Conservation (phyloP, 768 basidiomycete genomes). For the Lactarius psammicola region DNA sequence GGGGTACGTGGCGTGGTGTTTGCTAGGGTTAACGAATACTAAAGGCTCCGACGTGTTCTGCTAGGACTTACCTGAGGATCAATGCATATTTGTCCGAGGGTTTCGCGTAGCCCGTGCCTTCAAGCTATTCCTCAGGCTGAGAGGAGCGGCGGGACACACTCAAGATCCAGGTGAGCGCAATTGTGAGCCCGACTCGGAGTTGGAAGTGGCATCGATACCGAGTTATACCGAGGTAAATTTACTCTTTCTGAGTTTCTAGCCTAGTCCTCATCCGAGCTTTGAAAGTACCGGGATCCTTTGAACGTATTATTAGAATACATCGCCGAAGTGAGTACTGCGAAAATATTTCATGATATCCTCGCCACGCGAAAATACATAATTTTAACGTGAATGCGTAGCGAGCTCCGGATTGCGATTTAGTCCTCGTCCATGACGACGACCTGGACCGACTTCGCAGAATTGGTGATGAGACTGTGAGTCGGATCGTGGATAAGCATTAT, state of each 20-base stretch:
- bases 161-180: not conserved
- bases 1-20: not conserved
- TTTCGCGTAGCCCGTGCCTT: not conserved
- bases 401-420: not conserved
- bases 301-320: not conserved
- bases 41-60: not conserved
- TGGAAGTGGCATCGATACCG: not conserved
- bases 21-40: not conserved
- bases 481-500: not conserved
- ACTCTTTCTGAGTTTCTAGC: not conserved
- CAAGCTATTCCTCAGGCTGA: not conserved
- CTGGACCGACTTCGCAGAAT: not conserved
- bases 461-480: not conserved
- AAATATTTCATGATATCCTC: not conserved
- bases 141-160: not conserved
- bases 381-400: not conserved
- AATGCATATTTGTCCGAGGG: not conserved
- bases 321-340: not conserved
- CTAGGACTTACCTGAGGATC: not conserved
- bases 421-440: not conserved
- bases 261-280: not conserved
- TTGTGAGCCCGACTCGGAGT: not conserved
- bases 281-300: not conserved
- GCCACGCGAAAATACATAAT: not conserved
- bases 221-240: not conserved